phyloP scores from a whole-genome alignment of 2,329 filamentous ascomycete genomes.

The Trichoderma sp. region DNA sequence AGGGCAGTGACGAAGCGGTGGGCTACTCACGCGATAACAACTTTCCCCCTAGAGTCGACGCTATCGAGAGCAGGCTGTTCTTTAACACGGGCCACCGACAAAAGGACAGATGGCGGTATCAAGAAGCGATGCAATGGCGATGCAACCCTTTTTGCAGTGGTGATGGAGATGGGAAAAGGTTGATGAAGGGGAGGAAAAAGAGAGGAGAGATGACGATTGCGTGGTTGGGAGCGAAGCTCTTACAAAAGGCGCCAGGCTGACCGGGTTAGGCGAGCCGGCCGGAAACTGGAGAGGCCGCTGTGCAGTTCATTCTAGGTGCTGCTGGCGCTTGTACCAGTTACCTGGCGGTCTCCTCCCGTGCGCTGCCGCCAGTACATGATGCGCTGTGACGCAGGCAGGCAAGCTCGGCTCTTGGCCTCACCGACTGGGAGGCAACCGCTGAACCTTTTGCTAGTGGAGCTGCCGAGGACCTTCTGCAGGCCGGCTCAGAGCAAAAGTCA shows the following conservation, averaged over 20 bases:
- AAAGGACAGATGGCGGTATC: constrained; percentile 22
- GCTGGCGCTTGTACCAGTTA: constrained; percentile 5
- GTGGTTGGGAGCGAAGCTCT: constrained; percentile 27
- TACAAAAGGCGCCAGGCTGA: constrained; percentile 22
- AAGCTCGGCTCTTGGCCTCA: constrained; percentile 16
- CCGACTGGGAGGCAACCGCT: constrained; percentile 19
- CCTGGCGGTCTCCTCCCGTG: not conserved
- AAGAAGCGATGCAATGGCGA: constrained; percentile 1
- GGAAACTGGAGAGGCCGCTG: constrained; percentile 11
- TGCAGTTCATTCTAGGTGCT: not conserved
- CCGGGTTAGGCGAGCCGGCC: constrained; percentile 21
- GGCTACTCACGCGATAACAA: constrained; percentile 28
- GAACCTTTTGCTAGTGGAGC: constrained; percentile 10
- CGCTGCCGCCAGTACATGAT: constrained; percentile 13
- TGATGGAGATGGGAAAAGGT: constrained; percentile 10
- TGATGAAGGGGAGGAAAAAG: constrained; percentile 26
- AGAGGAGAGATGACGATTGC: constrained; percentile 31
- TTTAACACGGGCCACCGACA: not conserved
- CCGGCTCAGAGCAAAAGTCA: not conserved
- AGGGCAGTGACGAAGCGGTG: constrained; percentile 25
- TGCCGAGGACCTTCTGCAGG: not conserved
- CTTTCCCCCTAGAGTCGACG: not conserved
- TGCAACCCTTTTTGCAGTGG: constrained; percentile 7
- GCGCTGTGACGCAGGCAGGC: constrained; percentile 18
- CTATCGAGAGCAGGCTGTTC: constrained; percentile 21